Evolutionary conservation across 1,139 yeast species (phyloP).

Genomic region (Pichia sp.): DNA sequence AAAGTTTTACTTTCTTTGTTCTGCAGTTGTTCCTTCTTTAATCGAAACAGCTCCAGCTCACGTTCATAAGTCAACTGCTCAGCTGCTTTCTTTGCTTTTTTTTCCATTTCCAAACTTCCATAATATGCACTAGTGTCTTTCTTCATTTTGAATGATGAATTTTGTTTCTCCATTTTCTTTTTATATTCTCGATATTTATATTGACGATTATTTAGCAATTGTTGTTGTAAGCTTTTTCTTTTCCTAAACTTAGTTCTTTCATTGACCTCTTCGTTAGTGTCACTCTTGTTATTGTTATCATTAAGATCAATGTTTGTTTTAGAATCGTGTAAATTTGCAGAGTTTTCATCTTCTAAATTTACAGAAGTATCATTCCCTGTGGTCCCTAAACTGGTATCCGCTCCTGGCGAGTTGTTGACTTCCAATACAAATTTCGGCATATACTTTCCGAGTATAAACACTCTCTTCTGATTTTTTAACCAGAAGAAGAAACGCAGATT

Average conservation of each 20-base stretch:
- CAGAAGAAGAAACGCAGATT: background rate
- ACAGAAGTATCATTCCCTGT: background rate
- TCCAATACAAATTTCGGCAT: background rate
- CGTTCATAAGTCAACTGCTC: constrained; percentile 15
- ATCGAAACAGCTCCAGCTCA: constrained; percentile 16
- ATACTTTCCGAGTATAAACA: background rate
- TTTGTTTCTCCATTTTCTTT: constrained; percentile 33
- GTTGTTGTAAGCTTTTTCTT: constrained; percentile 30
- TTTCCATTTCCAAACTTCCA: constrained; percentile 13
- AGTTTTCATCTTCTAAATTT: background rate
- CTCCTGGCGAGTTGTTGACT: background rate
- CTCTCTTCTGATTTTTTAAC: no score
- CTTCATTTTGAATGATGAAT: constrained; percentile 36
- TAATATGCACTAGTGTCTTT: constrained; percentile 31
- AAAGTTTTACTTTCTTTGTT: no score
- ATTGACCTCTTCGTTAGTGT: background rate
- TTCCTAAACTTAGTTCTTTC: background rate
- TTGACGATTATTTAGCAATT: constrained; percentile 34
- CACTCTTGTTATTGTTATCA: no score
- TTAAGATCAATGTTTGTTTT: background rate
- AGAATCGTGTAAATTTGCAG: background rate
- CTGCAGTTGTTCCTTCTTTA: background rate
- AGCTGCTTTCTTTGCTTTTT: constrained; percentile 5
- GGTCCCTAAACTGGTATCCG: background rate
- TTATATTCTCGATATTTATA: constrained; percentile 34